Evolutionary conservation across 352 stramenopile species (phyloP).

Genomic region (Pythium coloratum): DNA sequence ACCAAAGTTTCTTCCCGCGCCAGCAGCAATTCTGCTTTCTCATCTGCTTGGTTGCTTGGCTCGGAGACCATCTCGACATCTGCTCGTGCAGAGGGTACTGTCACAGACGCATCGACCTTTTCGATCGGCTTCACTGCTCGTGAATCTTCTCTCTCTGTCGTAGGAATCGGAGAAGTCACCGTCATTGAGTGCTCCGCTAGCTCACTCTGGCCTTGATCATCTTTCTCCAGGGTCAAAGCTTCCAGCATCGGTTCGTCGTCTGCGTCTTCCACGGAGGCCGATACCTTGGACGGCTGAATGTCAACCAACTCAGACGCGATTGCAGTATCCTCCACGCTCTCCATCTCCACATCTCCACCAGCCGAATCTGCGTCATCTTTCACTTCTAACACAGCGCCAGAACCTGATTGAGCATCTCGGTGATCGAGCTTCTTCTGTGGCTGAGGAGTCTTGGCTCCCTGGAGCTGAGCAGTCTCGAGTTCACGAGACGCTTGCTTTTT

Average conservation of each 20-base stretch:
- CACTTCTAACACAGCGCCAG: background rate
- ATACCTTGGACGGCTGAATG: background rate
- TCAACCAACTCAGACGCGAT: background rate
- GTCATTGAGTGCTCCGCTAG: background rate
- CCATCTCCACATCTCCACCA: background rate
- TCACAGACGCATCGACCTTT: too few species aligned
- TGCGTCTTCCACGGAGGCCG: background rate
- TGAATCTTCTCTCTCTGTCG: background rate
- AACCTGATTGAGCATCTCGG: background rate
- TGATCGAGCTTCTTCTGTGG: background rate
- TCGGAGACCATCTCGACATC: too few species aligned
- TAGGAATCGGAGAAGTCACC: background rate
- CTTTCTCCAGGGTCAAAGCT: background rate
- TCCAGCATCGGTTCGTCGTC: conserved; percentile 2
- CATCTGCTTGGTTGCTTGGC: too few species aligned
- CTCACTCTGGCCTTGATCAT: background rate
- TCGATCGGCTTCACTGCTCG: background rate
- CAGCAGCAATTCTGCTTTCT: too few species aligned
- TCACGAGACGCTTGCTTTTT: background rate
- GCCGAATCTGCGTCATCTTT: background rate
- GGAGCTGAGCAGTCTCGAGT: background rate
- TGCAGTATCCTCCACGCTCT: background rate
- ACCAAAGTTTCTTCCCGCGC: too few species aligned
- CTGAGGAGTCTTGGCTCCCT: background rate
- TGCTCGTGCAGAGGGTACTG: too few species aligned